Base-by-base conservation (phyloP, 306 rosid species). In the Canavalia ensiformis region DNA sequence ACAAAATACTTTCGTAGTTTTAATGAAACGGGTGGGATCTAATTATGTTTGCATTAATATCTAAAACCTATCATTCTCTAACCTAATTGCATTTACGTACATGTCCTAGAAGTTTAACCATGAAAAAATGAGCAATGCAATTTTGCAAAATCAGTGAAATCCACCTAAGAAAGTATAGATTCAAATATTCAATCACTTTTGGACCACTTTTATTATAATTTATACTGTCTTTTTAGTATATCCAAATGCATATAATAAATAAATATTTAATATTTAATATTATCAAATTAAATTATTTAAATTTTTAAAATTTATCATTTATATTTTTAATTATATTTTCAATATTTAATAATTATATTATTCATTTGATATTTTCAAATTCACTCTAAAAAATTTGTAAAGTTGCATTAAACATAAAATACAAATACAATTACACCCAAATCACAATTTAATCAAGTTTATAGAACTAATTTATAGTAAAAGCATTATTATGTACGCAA, bases 1-100 rank as follows among this genome's bases (percentile, higher is more conserved):
- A 31, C 18, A n/a, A 31, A 44, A 42, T 13, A 44, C 7, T 31
- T 7, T 4, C 7, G 37, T 55, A 7, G 11, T 44, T 78, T 68
- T 18, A 47, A 59, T 62, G 77, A 46, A 71, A 80, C 65, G 34
- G 72, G 46, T 80, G 78, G 49, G 65, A 66, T 42, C 68, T 73
- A 81, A 76, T 52, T 31, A 74, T 73, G 84, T 44, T 28, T 74
- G 84, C 80, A 80, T 80, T 50, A 80, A 80, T 72, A 62, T 54
- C 71, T 5, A 3, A 72, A 81, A 51, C 79, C 59, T 81, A 63
- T 72, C 67, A 62, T 63, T 73, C 74, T 81, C 50, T 51, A 62
- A 72, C 49, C 84, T 65, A 81, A 75, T 75, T 7, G 60, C 64
- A 66, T 81, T 12, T 52, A 54, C 33, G 57, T 75, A 18, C 60